Base-by-base conservation (phyloP, 352 stramenopile species). In the Pythium aristosporum region DNA sequence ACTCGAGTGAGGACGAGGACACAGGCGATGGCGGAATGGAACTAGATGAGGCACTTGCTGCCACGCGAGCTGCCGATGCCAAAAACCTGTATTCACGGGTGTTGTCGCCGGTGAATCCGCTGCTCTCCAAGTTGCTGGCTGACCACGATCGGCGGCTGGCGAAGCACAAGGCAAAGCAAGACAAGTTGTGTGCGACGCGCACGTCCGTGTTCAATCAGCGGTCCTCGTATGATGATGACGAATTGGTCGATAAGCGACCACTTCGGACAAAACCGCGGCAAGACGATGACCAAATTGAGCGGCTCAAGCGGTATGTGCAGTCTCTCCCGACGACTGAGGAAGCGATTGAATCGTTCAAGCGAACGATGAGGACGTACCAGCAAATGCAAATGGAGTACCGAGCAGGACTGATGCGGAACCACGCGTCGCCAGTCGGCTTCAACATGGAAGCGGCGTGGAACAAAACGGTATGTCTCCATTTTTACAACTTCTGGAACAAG, bases 391-490 rank as follows among this genome's bases (percentile, higher is more conserved):
- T 76, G 61, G 59, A 77, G 15, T 70, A 80, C 44, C 61, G 61
- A 16, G 66, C 50, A 28, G 69, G 69, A 3, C 13, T 82, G 9
- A 48, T 75, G 25, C 59, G 58, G 37, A 72, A 74, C 21, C 69
- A 78, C 30, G 63, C 71, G 5, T 82, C 75, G 20, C 72, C 73
- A 2, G 77, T 88, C 57, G 72, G 73, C 0, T 88, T 85, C 52
- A 88, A 88, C 55, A 77, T 79, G 65, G 69, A 85, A 62, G 72
- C 79, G 32, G 77, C 79, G 32, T 87, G 81, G 59, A 79, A 79
- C 41, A 73, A 60, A 69, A 62, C 72, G 69, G 79, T 88, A 56
- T 1, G 48, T 12, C 7, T n/a, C 10, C 18, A 3, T 46, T 46
- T 4, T 20, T 20, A n/a, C 11, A 43, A 6, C 4, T 43, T 13